Base-by-base conservation (phyloP, 768 basidiomycete genomes). In the Trametes maxima region DNA sequence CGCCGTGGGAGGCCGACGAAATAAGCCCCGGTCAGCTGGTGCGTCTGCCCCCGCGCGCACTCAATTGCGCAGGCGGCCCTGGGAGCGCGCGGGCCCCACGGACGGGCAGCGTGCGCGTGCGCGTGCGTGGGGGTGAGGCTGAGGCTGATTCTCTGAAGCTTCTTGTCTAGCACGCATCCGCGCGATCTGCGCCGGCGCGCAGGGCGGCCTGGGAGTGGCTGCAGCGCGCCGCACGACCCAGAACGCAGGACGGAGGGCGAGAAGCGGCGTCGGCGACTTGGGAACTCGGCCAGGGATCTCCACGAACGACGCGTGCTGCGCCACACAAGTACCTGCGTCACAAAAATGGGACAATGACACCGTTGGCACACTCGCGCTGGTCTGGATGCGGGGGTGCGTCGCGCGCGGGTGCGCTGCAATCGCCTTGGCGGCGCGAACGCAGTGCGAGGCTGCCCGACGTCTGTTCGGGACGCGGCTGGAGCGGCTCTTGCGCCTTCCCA, bases 21-120 rank as follows among this genome's bases (percentile, higher is more conserved):
- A 58, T 44, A 58, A 44, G 48, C 57, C 57, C 28, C 57, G 57
- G 57, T 58, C 57, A 58, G 57, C 57, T 58, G 57, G 48, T 37
- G 47, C 55, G 33, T 16, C 35, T 46, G 44, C 54, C 44, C 19
- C 36, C 56, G 47, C 37, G 56, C 57, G 57, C 57, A 58, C 57
- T 58, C 57, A 58, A 50, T 58, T 45, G 55, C 55, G 5, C 22
- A 21, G 43, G 43, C 43, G 16, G 11, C 47, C 56, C 45, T 56
- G 55, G 55, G 56, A 57, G 56, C 46, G 56, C 56, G 35, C 39
- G 33, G 5, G n/a, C 16, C 33, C 35, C n/a, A n/a, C n/a, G n/a
- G n/a, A 33, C 28, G 28, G 28, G 8, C 22, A 2, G 22, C 46
- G 46, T 24, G 46, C 16, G 54, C 54, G 35, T 44, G 35, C 35